phyloP scores from a whole-genome alignment of 148 eudicot genomes.

The Chenopodium berlandieri region DNA sequence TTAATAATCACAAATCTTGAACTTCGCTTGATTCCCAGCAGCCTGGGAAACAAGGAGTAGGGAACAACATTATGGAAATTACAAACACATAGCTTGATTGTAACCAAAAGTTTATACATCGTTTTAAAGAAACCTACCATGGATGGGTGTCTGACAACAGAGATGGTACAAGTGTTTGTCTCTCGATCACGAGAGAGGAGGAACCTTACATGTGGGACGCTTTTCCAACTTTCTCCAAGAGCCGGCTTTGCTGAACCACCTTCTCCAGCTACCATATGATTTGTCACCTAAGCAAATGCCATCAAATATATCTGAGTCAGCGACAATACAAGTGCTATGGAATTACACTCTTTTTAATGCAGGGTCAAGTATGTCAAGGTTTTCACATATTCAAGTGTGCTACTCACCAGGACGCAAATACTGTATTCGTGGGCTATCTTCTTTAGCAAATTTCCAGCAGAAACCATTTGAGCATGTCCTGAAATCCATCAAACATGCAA shows the following conservation, averaged over 20 bases:
- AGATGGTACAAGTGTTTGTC: conserved; percentile 42
- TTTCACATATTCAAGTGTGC: neutral
- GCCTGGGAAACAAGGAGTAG: conserved; percentile 10
- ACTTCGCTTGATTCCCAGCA: conserved; percentile 19
- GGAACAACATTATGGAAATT: neutral
- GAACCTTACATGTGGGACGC: conserved; percentile 71
- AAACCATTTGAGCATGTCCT: conserved; percentile 86
- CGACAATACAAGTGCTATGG: neutral
- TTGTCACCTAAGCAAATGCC: conserved; percentile 55
- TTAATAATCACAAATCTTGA: conserved; percentile 19
- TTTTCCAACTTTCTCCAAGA: conserved; percentile 97
- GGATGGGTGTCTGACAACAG: conserved; percentile 64
- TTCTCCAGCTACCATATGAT: conserved; percentile 94
- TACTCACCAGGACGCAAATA: conserved; percentile 64
- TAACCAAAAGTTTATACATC: too few species aligned
- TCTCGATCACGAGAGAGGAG: conserved; percentile 56
- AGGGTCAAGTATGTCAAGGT: neutral
- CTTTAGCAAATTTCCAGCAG: conserved; percentile 75
- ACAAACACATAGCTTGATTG: neutral
- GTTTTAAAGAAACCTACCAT: conserved; percentile 37
- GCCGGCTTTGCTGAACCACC: conserved; percentile 80
- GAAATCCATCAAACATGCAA: conserved; percentile 29
- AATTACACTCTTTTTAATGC: neutral
- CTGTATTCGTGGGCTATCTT: conserved; percentile 72
- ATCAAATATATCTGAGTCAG: neutral